Base-by-base conservation (phyloP, 164 flowering plant genomes). In the Hamamelis virginiana region DNA sequence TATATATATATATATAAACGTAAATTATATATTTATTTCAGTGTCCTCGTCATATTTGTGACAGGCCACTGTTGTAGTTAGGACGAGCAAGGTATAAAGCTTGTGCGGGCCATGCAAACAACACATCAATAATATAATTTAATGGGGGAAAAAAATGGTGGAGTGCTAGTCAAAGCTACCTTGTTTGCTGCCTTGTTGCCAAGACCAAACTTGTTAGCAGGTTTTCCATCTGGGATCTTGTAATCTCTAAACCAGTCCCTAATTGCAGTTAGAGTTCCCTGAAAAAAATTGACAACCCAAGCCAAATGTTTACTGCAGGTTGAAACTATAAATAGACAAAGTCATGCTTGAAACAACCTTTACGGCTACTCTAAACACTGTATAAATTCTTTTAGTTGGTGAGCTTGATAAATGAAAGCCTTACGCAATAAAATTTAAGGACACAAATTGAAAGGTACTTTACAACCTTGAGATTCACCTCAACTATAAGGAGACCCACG, bases 171-270 rank as follows among this genome's bases (percentile, higher is more conserved):
- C 1, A 28, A 8, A 18, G 19, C 16, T 85, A 95, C 99, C 97
- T 93, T 95, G 83, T 80, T 84, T 16, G 92, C 99, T 57, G 99
- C 85, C 74, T 91, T 87, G 87, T 92, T 88, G 57, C 98, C 98
- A 27, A 95, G 89, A 74, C 98, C 99, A 78, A 92, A 95, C 76
- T 81, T 92, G 75, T 95, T 95, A 60, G 97, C 93, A 65, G 98
- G 96, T 67, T 92, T 95, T 68, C 99, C 99, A 83, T 92, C 99
- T 45, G 99, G 99, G 71, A 95, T 90, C 82, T 92, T 95, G 85
- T 95, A 92, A 77, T 95, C 99, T 75, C 98, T 87, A 68, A 95
- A 95, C 99, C 99, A 95, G 74, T 95, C 94, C 75, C 98, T 86
- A 51, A 93, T 92, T 58, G 97, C 92, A 58, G 97, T 93, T 5